Percentiles rank a stretch among this genome's conserved stretches.
phyloP scores from a whole-genome alignment of 768 basidiomycete genomes.

The Leccinum subgranulosum region DNA sequence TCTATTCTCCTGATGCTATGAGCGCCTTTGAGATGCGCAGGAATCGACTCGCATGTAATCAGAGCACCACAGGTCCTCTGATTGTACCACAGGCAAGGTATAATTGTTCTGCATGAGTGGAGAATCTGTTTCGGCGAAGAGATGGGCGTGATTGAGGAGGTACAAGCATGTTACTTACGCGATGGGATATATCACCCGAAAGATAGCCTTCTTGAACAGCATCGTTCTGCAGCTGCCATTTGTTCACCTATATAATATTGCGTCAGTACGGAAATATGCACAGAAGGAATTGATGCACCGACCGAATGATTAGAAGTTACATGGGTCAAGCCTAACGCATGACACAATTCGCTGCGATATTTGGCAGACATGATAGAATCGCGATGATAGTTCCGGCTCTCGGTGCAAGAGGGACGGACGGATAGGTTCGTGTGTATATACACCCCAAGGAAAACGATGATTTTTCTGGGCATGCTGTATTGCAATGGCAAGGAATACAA shows the following conservation, averaged over 20 bases:
- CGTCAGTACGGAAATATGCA: background rate
- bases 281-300: background rate
- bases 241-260: background rate
- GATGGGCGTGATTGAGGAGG: background rate
- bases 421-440: background rate
- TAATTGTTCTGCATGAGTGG: background rate
- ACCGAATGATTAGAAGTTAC: no score
- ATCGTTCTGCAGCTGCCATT: background rate
- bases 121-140: background rate
- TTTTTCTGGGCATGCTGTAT: background rate
- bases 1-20: background rate
- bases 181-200: background rate
- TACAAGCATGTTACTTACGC: background rate
- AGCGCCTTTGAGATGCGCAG: background rate
- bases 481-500: background rate
- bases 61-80: background rate
- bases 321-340: background rate
- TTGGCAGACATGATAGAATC: background rate
- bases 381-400: background rate
- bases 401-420: background rate
- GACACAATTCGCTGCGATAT: background rate
- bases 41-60: constrained; percentile 1
- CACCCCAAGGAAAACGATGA: background rate
- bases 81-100: background rate
- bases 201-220: background rate